Percentiles rank a stretch among this genome's conserved stretches.
Evolutionary conservation across 1,139 yeast genomes (phyloP).

Genomic region (Kodamaea suecica): DNA sequence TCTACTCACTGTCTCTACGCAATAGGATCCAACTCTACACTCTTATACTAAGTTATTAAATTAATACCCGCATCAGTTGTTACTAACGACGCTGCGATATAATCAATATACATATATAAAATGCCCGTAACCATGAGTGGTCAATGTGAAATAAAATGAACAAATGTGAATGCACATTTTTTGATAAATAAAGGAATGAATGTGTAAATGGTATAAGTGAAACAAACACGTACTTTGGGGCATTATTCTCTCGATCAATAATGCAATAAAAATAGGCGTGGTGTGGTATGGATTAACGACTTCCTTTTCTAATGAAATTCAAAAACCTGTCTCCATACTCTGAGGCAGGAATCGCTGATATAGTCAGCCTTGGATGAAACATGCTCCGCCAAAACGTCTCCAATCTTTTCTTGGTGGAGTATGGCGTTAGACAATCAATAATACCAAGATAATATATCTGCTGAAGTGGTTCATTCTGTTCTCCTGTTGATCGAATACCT

Average conservation of each 20-base stretch:
- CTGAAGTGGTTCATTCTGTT: conserved; percentile 56
- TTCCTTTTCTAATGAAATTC: conserved; percentile 56
- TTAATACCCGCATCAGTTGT: conserved; percentile 2
- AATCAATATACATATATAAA: neutral
- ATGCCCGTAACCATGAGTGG: no score
- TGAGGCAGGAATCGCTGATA: conserved; percentile 85
- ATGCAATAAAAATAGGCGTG: neutral
- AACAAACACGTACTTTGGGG: no score
- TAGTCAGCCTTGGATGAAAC: conserved; percentile 62
- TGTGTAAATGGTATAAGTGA: no score
- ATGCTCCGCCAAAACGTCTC: conserved; percentile 87
- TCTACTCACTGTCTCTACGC: no score
- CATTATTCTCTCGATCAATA: neutral
- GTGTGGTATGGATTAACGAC: conserved; percentile 12
- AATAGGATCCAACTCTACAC: no score
- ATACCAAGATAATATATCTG: conserved; percentile 88
- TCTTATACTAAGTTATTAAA: no score
- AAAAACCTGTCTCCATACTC: conserved; percentile 90
- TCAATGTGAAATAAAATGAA: no score
- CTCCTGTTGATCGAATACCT: conserved; percentile 77
- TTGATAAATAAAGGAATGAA: no score
- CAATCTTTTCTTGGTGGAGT: conserved; percentile 68
- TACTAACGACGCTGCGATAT: conserved; percentile 1
- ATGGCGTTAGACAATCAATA: conserved; percentile 89
- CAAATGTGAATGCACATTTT: no score